Evolutionary conservation across 2,329 filamentous ascomycete species (phyloP), one percentile per base, ranked within the genome.

Genomic region (Amesomyces nigricolor): DNA sequence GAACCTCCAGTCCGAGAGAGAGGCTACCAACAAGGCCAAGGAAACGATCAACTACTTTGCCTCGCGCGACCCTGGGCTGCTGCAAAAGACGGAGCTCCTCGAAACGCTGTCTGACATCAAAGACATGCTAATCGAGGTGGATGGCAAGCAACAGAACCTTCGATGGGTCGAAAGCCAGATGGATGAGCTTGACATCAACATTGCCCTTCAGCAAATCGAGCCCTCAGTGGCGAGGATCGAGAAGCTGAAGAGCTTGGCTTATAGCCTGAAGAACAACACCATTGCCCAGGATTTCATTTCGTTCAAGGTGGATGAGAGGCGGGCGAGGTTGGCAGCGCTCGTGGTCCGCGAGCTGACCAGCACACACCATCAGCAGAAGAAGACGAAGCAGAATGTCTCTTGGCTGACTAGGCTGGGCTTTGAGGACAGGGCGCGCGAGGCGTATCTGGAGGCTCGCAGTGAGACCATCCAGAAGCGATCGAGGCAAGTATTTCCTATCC

Each of bases 91-190:
- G 0, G 88, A 92, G 56, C 75, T 94, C 2, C 78, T 95, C 13
- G 89, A 94, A 66, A 87, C 83, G 7, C 72, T 91, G 9, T 90
- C 89, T 1, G 83, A 86, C 59, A 84, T 87, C 64, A 90, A 90
- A 67, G 89, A 95, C 68, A 87, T 96, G 73, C 81, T 96, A 53
- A 91, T 99, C 62, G 94, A 99, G 65, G 89, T 96, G 13, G 94
- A 97, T 65, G 94, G 94, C 47, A 95, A 95, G 66, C 91, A 96
- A 70, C 90, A 97, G 68, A 96, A 94, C 68, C 79, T 99, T 46
- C 88, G 92, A 51, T 96, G 90, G 90, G 90, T 99, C 0, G 94
- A 99, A 69, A 84, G 85, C 51, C 90, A 97, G 72, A 88, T 99
- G 70, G 94, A 99, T 67, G 90, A 95, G 66, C 81, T 99, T 5